Percentiles rank a stretch among this genome's conserved stretches.
Conservation (phyloP, 2,329 filamentous ascomycete genomes). For the Lasiodiplodia hormozganensis region DNA sequence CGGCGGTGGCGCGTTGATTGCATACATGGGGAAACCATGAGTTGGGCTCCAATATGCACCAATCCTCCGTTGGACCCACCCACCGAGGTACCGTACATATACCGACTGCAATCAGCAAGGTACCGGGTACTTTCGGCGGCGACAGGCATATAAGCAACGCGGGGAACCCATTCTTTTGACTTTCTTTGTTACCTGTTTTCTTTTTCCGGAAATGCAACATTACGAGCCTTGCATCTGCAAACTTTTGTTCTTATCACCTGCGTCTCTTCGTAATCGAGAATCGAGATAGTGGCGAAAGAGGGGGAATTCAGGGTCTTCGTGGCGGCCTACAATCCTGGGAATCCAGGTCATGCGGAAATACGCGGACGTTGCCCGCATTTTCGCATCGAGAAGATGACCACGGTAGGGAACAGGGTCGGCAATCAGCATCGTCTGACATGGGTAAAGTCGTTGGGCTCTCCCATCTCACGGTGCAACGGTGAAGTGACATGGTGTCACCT, state of each 20-base stretch:
- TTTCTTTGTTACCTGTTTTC: neutral
- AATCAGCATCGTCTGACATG: too few relatives aligned
- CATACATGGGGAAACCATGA: neutral
- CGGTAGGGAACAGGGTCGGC: too few relatives aligned
- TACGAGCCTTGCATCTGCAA: neutral
- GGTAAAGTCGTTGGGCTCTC: neutral
- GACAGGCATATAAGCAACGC: neutral
- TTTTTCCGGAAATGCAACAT: neutral
- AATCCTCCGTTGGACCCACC: neutral
- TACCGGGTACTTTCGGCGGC: neutral
- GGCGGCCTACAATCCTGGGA: neutral
- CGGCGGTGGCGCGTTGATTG: neutral
- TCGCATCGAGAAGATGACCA: too few relatives aligned
- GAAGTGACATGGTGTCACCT: neutral
- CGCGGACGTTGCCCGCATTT: neutral
- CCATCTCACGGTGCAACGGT: neutral
- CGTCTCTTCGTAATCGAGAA: neutral
- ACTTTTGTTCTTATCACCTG: neutral
- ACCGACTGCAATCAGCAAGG: neutral
- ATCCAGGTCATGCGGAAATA: neutral
- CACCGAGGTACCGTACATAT: neutral
- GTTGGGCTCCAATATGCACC: neutral
- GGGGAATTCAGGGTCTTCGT: neutral
- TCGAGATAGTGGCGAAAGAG: neutral
- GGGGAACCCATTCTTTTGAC: neutral